Evolutionary conservation across 169 alveolate species (phyloP).

Genomic region (Plasmodium coatneyi): DNA sequence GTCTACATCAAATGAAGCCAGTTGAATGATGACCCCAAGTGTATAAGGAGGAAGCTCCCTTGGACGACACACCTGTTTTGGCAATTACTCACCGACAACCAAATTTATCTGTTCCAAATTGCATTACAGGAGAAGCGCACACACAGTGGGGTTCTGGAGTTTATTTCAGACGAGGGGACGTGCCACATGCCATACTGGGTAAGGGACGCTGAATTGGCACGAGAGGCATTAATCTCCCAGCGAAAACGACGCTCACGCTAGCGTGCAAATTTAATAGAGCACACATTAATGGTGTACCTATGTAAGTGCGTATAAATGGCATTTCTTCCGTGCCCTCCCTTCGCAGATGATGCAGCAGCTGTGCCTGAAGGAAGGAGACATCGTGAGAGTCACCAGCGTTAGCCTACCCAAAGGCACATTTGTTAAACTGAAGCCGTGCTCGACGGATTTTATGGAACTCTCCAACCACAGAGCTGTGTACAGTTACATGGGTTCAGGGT

Average conservation of each 20-base stretch:
- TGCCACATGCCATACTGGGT: slow-evolving; percentile 95
- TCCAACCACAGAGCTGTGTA: slow-evolving; percentile 96
- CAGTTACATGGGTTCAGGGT: neutral
- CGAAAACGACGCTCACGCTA: neutral
- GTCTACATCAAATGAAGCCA: neutral
- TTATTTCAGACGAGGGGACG: slow-evolving; percentile 95
- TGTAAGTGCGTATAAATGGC: neutral
- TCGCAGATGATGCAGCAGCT: slow-evolving; percentile 93
- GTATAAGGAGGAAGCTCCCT: neutral
- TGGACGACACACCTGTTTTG: neutral
- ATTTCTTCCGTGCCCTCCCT: neutral
- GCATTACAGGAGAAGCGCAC: slow-evolving; percentile 79
- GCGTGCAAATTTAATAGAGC: neutral
- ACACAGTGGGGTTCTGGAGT: slow-evolving; percentile 95
- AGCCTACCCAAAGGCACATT: slow-evolving; percentile 91
- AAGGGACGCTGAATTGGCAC: neutral
- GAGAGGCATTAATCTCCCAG: neutral
- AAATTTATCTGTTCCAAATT: neutral
- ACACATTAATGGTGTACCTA: neutral
- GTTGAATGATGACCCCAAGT: neutral
- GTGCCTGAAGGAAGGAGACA: slow-evolving; percentile 91
- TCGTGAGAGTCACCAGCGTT: slow-evolving; percentile 88
- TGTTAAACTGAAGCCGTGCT: slow-evolving; percentile 93
- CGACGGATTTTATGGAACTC: slow-evolving; percentile 93
- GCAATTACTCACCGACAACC: neutral